Conservation (phyloP, 139 green algal species). For the Mesostigma viride region DNA sequence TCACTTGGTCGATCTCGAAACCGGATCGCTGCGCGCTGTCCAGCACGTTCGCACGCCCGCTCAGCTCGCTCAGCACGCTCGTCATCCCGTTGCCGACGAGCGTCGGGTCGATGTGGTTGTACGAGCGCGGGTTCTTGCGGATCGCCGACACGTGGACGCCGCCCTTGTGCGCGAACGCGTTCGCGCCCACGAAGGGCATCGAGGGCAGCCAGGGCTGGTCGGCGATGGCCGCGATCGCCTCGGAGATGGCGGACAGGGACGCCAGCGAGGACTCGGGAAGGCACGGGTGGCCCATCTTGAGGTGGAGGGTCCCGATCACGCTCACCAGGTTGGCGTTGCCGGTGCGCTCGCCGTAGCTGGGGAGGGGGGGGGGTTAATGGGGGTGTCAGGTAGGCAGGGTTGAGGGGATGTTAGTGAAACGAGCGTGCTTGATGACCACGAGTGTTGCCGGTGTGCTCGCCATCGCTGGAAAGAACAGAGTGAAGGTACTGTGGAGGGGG, state of each 20-base stretch:
- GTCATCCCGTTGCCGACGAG: constrained; percentile 37
- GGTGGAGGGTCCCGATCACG: constrained; percentile 24
- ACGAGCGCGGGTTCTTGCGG: constrained; percentile 32
- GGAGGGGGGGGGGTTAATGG: no score
- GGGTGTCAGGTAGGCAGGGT: no score
- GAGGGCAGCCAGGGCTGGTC: constrained; percentile 6
- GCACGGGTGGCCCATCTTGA: constrained; percentile 35
- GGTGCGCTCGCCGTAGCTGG: constrained; percentile 37
- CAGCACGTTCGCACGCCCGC: constrained; percentile 35
- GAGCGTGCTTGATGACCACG: no score
- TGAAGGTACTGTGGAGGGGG: no score
- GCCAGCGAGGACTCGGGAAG: constrained; percentile 19
- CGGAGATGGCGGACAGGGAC: constrained; percentile 23
- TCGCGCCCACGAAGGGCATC: constrained; percentile 35
- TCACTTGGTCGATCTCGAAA: constrained; percentile 26
- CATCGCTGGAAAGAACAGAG: no score
- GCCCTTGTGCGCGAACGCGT: constrained; percentile 41
- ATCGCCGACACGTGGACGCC: constrained; percentile 39
- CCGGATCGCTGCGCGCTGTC: constrained; percentile 29
- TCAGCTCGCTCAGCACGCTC: constrained; percentile 33
- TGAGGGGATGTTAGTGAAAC: no score
- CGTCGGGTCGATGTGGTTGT: constrained; percentile 41
- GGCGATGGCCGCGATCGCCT: constrained; percentile 27
- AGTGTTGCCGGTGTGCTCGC: no score
- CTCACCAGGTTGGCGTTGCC: constrained; percentile 37